These are phyloP conservation scores for Suillus tomentosus DNA, from an alignment of 768 basidiomycete species.

Conservation along the genomic window DNA sequence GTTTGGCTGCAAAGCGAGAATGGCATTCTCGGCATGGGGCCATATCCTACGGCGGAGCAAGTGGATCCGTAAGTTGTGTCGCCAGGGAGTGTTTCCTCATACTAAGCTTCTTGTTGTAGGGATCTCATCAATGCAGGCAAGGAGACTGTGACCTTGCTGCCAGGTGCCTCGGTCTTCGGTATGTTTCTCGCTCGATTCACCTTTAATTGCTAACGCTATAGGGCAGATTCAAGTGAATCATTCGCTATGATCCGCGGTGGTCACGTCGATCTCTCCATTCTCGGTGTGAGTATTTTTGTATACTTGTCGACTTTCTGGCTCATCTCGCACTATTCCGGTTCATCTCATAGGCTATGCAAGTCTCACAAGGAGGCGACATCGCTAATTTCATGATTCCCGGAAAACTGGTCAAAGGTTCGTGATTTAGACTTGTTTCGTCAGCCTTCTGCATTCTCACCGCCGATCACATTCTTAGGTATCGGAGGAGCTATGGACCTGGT, in stretches of 20 bases:
- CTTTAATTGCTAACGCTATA: slow-evolving; percentile 7
- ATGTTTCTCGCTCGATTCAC: slow-evolving; percentile 23
- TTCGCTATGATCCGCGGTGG: slow-evolving; percentile 99
- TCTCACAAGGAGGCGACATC: slow-evolving; percentile 89
- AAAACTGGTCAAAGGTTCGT: slow-evolving; percentile 79
- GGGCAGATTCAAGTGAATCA: slow-evolving; percentile 82
- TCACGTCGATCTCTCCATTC: slow-evolving; percentile 90
- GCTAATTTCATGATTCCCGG: slow-evolving; percentile 99
- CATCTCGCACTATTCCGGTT: slow-evolving; percentile 10
- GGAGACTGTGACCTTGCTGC: slow-evolving; percentile 90
- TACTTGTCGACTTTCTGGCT: slow-evolving; percentile 2
- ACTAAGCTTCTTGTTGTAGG: slow-evolving; percentile 37
- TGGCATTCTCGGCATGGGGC: slow-evolving; percentile 86
- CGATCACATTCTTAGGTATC: slow-evolving; percentile 57
- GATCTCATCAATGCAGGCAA: slow-evolving; percentile 96
- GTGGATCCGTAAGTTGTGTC: slow-evolving; percentile 70
- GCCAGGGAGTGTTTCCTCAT: slow-evolving; percentile 5
- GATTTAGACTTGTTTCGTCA: neutral
- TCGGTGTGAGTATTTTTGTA: slow-evolving; percentile 62
- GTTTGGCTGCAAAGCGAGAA: slow-evolving; percentile 96
- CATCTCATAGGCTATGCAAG: slow-evolving; percentile 82
- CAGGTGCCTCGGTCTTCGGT: slow-evolving; percentile 92
- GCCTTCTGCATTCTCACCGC: slow-evolving; percentile 15
- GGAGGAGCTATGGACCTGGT: slow-evolving; percentile 97
- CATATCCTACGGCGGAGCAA: slow-evolving; percentile 81